These are phyloP conservation scores for Helianthus tuberosus DNA, from an alignment of 129 eudicot species.

Conservation along the genomic window DNA sequence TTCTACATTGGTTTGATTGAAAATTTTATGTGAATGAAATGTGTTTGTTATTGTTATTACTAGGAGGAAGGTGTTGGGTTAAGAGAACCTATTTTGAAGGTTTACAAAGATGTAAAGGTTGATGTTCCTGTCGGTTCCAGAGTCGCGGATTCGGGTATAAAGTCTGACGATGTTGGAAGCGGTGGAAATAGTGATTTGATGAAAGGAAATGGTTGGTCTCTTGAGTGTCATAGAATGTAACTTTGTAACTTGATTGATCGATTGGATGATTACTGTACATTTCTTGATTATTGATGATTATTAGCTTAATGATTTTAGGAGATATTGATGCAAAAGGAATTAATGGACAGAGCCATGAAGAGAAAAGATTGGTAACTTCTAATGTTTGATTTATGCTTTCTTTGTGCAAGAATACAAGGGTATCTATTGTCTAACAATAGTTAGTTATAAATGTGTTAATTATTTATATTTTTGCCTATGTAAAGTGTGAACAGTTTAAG, in stretches of 20 bases:
- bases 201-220: conserved; percentile 44
- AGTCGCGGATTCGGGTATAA: conserved; percentile 31
- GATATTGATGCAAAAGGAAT: conserved; percentile 33
- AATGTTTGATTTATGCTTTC: conserved; percentile 39
- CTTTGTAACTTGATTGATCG: not conserved
- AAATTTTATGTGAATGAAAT: not conserved
- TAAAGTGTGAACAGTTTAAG: conserved; percentile 2
- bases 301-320: conserved; percentile 32
- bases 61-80: conserved; percentile 61
- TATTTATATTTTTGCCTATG: conserved; percentile 7
- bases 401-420: not conserved
- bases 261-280: not conserved
- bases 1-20: no score
- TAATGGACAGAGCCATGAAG: conserved; percentile 33
- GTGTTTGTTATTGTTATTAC: not conserved
- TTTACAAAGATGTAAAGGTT: conserved; percentile 62
- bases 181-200: not conserved
- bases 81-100: conserved; percentile 58
- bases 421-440: no score
- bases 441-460: not conserved
- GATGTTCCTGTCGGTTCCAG: conserved; percentile 28
- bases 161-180: conserved; percentile 28
- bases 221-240: conserved; percentile 7
- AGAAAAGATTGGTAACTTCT: conserved; percentile 23
- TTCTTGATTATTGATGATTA: not conserved